phyloP scores from a whole-genome alignment of 257 asterid species.

The Echites panduratus region DNA sequence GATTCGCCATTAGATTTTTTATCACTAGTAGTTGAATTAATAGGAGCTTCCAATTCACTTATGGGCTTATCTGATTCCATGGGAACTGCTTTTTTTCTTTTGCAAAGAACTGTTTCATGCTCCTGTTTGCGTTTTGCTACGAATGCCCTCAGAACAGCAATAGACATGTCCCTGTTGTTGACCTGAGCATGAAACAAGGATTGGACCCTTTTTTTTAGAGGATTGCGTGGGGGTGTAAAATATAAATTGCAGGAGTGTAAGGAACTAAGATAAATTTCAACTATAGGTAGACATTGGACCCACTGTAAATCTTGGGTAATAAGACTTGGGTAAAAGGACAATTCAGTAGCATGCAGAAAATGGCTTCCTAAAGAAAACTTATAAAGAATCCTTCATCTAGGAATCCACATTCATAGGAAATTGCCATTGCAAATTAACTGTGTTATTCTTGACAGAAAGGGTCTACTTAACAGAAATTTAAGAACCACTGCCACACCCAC shows the following conservation, averaged over 20 bases:
- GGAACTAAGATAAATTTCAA: neutral
- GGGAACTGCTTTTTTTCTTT: slow-evolving; percentile 37
- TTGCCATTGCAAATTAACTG: neutral
- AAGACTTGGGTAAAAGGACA: neutral
- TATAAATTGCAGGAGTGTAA: neutral
- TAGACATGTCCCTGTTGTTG: slow-evolving; percentile 89
- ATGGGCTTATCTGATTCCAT: slow-evolving; percentile 33
- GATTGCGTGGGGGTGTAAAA: too few species aligned
- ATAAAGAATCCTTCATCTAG: neutral
- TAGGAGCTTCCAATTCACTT: slow-evolving; percentile 24
- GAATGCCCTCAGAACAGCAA: slow-evolving; percentile 88
- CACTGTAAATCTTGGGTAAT: neutral
- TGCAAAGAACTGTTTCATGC: slow-evolving; percentile 51
- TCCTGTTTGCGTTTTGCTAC: slow-evolving; percentile 59
- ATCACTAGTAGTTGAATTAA: slow-evolving; percentile 24
- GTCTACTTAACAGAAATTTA: neutral
- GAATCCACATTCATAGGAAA: neutral
- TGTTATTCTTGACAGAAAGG: neutral
- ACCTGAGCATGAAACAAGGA: slow-evolving; percentile 48
- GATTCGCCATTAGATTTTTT: slow-evolving; percentile 42
- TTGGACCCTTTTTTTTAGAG: slow-evolving; percentile 1
- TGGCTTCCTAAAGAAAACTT: neutral
- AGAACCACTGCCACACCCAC: neutral
- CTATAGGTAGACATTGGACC: neutral
- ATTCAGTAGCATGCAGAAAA: neutral